Conservation (phyloP, 1,284 basidiomycete genomes). For the Apiotrichum gracile region DNA sequence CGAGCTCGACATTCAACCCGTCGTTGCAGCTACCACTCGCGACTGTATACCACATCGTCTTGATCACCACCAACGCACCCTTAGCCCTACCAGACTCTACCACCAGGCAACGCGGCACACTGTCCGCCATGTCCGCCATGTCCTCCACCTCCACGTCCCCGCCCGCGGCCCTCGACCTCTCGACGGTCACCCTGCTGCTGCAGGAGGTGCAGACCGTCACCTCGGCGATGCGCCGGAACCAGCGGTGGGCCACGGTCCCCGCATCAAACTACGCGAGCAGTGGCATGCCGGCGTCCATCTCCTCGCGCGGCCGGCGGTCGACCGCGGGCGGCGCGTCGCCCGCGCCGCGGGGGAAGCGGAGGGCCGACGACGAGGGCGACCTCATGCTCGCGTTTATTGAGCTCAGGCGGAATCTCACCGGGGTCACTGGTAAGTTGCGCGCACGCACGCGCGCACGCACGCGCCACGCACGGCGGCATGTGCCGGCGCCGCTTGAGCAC, state of each 20-base stretch:
- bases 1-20: too few relatives aligned
- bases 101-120: too few relatives aligned
- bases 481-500: too few relatives aligned
- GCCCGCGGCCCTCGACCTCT: conserved; percentile 39
- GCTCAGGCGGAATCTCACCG: conserved; percentile 68
- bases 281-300: conserved; percentile 27
- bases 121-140: too few relatives aligned
- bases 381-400: conserved; percentile 86
- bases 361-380: conserved; percentile 51
- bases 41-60: too few relatives aligned
- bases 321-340: not conserved
- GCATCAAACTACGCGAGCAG: conserved; percentile 26
- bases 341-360: conserved; percentile 8
- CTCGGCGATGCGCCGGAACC: conserved; percentile 94
- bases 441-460: not conserved
- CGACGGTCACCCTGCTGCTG: conserved; percentile 40
- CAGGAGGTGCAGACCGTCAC: conserved; percentile 85
- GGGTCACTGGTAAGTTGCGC: conserved; percentile 59
- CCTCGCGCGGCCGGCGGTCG: conserved; percentile 2
- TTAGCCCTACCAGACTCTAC: too few relatives aligned
- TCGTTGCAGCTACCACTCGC: too few relatives aligned
- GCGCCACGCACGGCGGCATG: not conserved
- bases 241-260: conserved; percentile 69
- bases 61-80: too few relatives aligned
- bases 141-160: too few relatives aligned